A percentile compares a stretch with the other conserved stretches of the same genome.
Conservation (phyloP, 225 moss, liverwort and hornwort genomes). For the Physcomitrellopsis africana region DNA sequence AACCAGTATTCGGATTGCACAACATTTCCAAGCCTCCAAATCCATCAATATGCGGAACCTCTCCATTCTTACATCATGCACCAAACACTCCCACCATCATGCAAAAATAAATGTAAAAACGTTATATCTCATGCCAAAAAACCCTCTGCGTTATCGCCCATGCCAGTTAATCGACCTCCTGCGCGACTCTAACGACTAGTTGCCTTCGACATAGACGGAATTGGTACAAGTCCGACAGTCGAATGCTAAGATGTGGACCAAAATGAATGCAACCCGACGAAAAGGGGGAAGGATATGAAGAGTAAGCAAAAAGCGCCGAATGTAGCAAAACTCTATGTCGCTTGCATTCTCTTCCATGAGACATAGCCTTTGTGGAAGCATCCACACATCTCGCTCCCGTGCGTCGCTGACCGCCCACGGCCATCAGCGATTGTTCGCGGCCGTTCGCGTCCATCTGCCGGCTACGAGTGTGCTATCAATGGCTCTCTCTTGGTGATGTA, state of each 20-base stretch:
- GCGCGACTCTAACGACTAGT: no score
- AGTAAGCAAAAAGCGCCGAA: background rate
- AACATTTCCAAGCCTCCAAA: slow-evolving; percentile 9
- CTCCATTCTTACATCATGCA: background rate
- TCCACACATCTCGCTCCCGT: no score
- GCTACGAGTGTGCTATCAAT: no score
- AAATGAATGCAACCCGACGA: no score
- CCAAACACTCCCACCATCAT: background rate
- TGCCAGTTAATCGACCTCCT: no score
- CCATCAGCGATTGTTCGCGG: background rate
- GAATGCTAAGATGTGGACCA: no score
- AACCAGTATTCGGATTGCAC: background rate
- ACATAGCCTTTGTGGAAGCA: background rate
- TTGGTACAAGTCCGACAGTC: no score
- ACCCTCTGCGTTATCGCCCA: no score
- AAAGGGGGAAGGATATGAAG: background rate
- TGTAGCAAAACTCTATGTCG: background rate
- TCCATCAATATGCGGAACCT: background rate
- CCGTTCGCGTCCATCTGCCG: background rate
- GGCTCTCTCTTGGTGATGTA: no score
- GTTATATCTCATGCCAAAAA: no score
- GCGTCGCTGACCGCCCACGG: background rate
- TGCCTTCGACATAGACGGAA: no score
- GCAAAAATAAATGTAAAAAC: background rate
- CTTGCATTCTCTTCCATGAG: slow-evolving; percentile 13